phyloP scores from a whole-genome alignment of 441 rosid species.

The Pelargonium australe region DNA sequence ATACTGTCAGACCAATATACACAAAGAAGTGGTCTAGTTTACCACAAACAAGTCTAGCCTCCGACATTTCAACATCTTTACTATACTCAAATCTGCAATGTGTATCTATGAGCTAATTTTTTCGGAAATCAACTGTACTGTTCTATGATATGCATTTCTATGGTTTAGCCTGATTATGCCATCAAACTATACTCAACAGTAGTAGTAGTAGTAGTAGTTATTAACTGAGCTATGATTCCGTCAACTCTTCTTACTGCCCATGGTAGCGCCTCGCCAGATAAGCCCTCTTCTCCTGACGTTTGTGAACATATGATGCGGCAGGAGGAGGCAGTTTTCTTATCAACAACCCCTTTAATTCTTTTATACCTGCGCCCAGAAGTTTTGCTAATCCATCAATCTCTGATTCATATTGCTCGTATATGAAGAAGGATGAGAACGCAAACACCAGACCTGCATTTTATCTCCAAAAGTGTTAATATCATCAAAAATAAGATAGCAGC shows the following conservation, averaged over 20 bases:
- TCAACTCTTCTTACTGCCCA: too few species aligned
- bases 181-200: neutral
- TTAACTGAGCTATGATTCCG: neutral
- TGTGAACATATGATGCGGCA: constrained; percentile 19
- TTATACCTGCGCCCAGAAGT: constrained; percentile 25
- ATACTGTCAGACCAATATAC: too few species aligned
- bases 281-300: neutral
- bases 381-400: constrained; percentile 48
- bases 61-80: too few species aligned
- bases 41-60: too few species aligned
- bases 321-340: constrained; percentile 36
- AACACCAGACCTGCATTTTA: constrained; percentile 52
- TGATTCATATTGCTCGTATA: constrained; percentile 70
- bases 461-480: constrained; percentile 8
- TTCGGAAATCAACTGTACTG: neutral
- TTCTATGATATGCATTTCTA: neutral
- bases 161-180: neutral
- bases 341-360: constrained; percentile 27
- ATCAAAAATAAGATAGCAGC: neutral
- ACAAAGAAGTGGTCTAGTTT: too few species aligned
- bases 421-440: constrained; percentile 66
- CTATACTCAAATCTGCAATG: neutral
- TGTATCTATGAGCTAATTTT: neutral
- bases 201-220: too few species aligned
- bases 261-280: neutral